Evolutionary conservation across 1,284 basidiomycete species (phyloP), one percentile per base, ranked within the genome.

Genomic region (Phellinidium pouzarii): DNA sequence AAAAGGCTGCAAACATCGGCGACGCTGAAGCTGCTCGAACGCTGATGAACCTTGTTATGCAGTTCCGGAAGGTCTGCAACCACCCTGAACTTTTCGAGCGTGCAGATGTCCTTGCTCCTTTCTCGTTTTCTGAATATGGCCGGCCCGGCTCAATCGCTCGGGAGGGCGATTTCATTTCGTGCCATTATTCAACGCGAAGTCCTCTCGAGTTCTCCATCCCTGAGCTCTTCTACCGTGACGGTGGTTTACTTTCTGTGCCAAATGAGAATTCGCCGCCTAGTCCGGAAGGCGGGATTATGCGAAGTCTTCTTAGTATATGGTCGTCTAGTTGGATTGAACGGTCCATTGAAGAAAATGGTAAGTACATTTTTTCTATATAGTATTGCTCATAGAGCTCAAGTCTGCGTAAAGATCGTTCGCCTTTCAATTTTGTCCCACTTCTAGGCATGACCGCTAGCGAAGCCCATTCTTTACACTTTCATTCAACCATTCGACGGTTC

Each of bases 1-100:
- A 91, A 63, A 93, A 95, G 66, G 94, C 95, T 11, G 85, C 89
- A 19, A 91, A 89, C 59, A 80, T 91, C 54, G 83, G 89, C 27
- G 92, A 98, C 63, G 90, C 84, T 25, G 91, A 93, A 60, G 91
- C 90, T 37, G 89, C 93, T 46, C 83, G 91, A 56, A 92, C 92
- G 20, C 74, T 99, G 53, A 98, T 99, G 95, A 99, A 99, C 70
- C 78, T 99, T 58, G 95, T 99, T 59, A 99, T 99, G 96, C 96
- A 99, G 69, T 99, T 99, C 78, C 87, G 96, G 60, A 99, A 99
- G 76, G 90, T 87, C 46, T 99, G 95, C 77, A 99, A 98, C 64
- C 96, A 99, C 63, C 96, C 96, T 0, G 96, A 99, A 67, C 78
- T 99, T 41, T 99, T 99, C 64, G 94, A 99, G 68, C 85, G 96